Evolutionary conservation across 352 stramenopile genomes (phyloP), one percentile per base, ranked within the genome.

Genomic region (Aphanomyces cochlioides): DNA sequence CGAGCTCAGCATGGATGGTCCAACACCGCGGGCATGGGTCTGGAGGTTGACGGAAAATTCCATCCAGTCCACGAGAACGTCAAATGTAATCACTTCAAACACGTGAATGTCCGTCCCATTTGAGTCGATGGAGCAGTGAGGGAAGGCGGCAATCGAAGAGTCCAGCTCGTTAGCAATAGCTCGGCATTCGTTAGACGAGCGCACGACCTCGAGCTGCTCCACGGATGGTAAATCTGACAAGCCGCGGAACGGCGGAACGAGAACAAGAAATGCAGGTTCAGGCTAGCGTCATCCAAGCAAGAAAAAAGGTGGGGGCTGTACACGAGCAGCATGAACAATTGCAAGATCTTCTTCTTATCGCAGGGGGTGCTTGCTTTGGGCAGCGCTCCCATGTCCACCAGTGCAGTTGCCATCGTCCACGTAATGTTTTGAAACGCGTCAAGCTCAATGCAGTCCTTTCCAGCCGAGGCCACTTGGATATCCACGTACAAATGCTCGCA

Each of bases 381-480:
- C 19, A 43, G 39, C 21, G 34, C 10, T 1, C 10, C 47, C 19
- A 69, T 37, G 34, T 69, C 38, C 6, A 69, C 7, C 15, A 59
- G 34, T 10, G 63, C 21, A 37, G 63, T 36, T n/a, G 48, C 63
- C 63, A 69, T 69, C 10, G 15, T 8, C 63, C 63, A 69, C 6
- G 63, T 61, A 4, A 69, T 40, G 13, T 69, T 47, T 21, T 13
- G 19, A 3, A 28, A 21, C 34, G 38, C 54, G 36, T 39, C 6
- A 36, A 69, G 36, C 50, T 69, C 63, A n/a, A 69, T 21, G 63
- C 63, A 69, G 13, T 37, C 43, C 13, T 69, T n/a, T 13, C 13
- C 3, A 6, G n/a, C 38, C 7, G 43, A 21, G 12, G 34, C 12
- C 3, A 19, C n/a, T 39, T 69, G 63, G 10, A 21, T 7, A 8